Evolutionary conservation across 768 basidiomycete genomes (phyloP).

Genomic region (Leccinum ochraceum): DNA sequence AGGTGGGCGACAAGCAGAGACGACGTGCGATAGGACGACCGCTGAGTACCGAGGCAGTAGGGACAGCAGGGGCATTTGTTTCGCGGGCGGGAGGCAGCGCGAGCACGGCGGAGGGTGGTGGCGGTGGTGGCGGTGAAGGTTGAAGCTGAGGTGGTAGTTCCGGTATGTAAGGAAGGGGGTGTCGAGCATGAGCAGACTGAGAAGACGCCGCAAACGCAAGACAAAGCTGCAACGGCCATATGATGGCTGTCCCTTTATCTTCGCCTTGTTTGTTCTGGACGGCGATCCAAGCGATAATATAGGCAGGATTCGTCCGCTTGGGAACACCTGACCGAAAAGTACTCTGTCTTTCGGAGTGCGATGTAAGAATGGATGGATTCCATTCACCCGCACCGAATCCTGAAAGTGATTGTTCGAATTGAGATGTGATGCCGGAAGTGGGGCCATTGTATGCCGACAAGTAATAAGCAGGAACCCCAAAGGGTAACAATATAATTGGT

Average conservation of each 20-base stretch:
- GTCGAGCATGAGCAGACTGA: conserved; percentile 38
- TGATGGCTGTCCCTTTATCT: conserved; percentile 72
- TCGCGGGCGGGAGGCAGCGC: conserved; percentile 23
- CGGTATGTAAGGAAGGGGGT: conserved; percentile 56
- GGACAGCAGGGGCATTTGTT: not conserved
- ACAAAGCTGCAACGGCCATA: conserved; percentile 70
- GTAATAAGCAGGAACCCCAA: conserved; percentile 72
- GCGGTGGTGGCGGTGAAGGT: conserved; percentile 46
- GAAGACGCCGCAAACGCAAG: conserved; percentile 43
- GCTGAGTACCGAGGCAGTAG: conserved; percentile 13
- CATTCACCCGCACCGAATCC: conserved; percentile 65
- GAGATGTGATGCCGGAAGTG: conserved; percentile 55
- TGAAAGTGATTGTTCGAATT: conserved; percentile 62
- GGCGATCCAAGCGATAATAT: conserved; percentile 70
- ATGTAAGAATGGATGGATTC: conserved; percentile 25
- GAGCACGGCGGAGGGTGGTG: conserved; percentile 34
- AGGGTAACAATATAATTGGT: conserved; percentile 70
- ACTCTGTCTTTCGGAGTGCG: conserved; percentile 24
- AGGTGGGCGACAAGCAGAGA: conserved; percentile 37
- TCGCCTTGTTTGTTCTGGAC: conserved; percentile 80
- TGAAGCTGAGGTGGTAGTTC: conserved; percentile 66
- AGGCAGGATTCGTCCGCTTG: conserved; percentile 32
- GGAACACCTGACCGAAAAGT: conserved; percentile 20
- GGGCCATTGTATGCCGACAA: conserved; percentile 71
- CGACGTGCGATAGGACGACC: conserved; percentile 35